A percentile compares a stretch with the other conserved stretches of the same genome.
Evolutionary conservation across 106 monocot genomes (phyloP).

Genomic region (Xerophyta viscosa): DNA sequence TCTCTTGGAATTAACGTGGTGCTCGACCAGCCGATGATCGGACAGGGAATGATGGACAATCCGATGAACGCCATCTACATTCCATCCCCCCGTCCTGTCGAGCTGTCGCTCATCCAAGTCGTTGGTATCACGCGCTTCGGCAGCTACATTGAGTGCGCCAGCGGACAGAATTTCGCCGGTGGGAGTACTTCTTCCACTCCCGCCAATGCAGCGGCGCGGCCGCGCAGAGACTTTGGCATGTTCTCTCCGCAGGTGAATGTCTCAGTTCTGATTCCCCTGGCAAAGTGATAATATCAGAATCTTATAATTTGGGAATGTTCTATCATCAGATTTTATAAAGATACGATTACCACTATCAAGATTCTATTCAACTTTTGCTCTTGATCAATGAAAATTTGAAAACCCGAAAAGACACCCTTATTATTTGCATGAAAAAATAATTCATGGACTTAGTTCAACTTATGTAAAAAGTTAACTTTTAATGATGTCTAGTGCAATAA

Average conservation of each 20-base stretch:
- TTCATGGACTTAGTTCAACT: no score
- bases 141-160: slow-evolving; percentile 67
- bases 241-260: slow-evolving; percentile 65
- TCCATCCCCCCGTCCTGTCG: slow-evolving; percentile 54
- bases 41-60: slow-evolving; percentile 69
- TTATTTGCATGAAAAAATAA: no score
- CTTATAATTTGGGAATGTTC: no score
- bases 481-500: no score
- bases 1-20: slow-evolving; percentile 30
- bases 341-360: no score
- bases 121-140: slow-evolving; percentile 62
- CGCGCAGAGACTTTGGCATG: slow-evolving; percentile 39
- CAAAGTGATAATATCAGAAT: no score
- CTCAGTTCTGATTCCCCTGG: no score
- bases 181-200: neutral
- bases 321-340: no score
- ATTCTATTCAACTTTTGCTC: no score
- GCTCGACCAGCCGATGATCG: slow-evolving; percentile 38
- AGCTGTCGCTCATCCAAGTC: slow-evolving; percentile 59
- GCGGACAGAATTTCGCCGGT: slow-evolving; percentile 45
- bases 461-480: no score
- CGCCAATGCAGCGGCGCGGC: neutral
- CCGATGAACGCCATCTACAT: slow-evolving; percentile 79
- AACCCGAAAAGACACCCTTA: no score
- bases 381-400: no score